Conservation (phyloP, 23 red algal genomes). For the Gracilaria caudata region DNA sequence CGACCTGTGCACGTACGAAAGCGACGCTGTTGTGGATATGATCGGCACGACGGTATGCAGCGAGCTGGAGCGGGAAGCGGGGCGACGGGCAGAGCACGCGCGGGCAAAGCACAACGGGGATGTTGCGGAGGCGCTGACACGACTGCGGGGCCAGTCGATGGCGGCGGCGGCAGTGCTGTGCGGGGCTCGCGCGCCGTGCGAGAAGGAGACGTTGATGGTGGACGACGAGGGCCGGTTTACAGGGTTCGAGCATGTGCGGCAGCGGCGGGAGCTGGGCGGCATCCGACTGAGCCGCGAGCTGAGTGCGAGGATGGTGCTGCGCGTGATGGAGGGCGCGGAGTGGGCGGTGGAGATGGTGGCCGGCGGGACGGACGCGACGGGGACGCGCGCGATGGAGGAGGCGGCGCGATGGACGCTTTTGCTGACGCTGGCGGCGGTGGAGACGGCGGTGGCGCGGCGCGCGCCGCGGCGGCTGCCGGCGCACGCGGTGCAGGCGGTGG, state of each 20-base stretch:
- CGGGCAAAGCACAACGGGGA: not conserved
- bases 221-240: not conserved
- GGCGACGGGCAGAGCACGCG: not conserved
- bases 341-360: not conserved
- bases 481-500: not conserved
- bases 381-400: not conserved
- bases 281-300: not conserved
- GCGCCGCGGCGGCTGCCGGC: not conserved
- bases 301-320: not conserved
- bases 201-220: not conserved
- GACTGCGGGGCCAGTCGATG: not conserved
- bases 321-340: not conserved
- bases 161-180: not conserved
- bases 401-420: not conserved
- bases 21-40: not conserved
- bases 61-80: slow-evolving; percentile 3
- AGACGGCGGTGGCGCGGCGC: not conserved
- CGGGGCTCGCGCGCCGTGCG: not conserved
- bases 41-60: not conserved
- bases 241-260: not conserved
- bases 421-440: not conserved
- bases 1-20: slow-evolving; percentile 3
- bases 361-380: not conserved
- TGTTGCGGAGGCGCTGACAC: not conserved
- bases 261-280: not conserved